Evolutionary conservation across 1,139 yeast genomes (phyloP), one percentile per base, ranked within the genome.

Genomic region (Zygosaccharomyces sapae): DNA sequence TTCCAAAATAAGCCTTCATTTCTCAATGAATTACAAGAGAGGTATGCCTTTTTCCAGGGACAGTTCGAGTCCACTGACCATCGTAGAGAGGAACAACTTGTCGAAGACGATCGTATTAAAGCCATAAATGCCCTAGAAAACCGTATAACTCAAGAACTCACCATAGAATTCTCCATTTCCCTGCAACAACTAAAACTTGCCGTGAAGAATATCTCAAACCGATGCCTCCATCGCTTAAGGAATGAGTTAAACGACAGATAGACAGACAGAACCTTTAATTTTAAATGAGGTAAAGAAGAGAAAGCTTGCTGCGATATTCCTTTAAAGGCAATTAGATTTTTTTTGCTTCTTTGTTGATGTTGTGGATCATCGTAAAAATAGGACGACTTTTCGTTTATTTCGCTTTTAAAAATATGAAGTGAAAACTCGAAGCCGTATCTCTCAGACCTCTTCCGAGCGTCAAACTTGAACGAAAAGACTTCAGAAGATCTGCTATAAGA

Each of bases 11-110:
- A 37, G n/a, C 34, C 45, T 4, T 33, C 59, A 6, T 55, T 45
- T 44, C 47, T 54, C 30, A 56, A 59, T 20, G 57, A 58, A 27
- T 35, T 57, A 20, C 63, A 59, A 39, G 63, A 59, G 13, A 55
- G 52, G 20, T 59, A 57, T 41, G 47, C 53, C 16, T 44, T 29
- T 22, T 44, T 48, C 22, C 45, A 44, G 27, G 30, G 45, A 13
- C 36, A 48, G 25, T 27, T 38, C 25, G 47, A 44, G 35, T 48
- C 47, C 18, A 41, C 34, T 29, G 47, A 43, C n/a, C 41, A 38
- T 6, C 22, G 20, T 20, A 38, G 25, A 30, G 22, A 48, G 9
- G 34, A 41, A 16, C 24, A 12, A 13, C 34, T 13, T 10, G 16
- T 41, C 9, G 33, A 35, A 4, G 18, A 43, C 18, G 47, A 50